phyloP scores from a whole-genome alignment of 2,329 filamentous ascomycete species.

The Pseudogymnoascus sp. region DNA sequence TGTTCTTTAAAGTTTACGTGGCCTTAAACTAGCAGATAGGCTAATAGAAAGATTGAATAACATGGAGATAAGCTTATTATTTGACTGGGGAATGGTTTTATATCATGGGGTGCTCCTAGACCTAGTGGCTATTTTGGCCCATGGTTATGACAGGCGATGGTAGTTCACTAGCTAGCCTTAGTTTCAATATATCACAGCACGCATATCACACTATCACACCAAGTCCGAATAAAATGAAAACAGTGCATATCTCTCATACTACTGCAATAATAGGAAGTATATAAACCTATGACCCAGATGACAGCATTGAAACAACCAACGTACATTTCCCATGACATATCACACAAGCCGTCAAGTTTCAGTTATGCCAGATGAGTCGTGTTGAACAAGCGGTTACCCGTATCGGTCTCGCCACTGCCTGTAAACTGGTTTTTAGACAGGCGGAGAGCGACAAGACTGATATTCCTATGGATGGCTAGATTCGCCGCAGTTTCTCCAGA shows the following conservation, averaged over 20 bases:
- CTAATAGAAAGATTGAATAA: background rate
- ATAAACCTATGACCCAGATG: background rate
- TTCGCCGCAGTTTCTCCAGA: background rate
- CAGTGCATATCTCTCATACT: background rate
- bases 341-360: background rate
- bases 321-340: background rate
- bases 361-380: constrained; percentile 40
- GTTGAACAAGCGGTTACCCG: constrained; percentile 54
- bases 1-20: background rate
- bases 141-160: background rate
- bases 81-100: background rate
- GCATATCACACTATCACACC: background rate
- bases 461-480: constrained; percentile 22
- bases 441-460: constrained; percentile 46
- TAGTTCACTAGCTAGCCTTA: background rate
- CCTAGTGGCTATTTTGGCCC: background rate
- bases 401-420: constrained; percentile 48
- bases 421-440: constrained; percentile 51
- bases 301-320: background rate
- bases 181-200: background rate
- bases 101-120: background rate
- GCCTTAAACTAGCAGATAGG: background rate
- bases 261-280: background rate
- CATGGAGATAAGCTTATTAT: background rate
- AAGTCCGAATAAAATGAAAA: background rate